phyloP scores from a whole-genome alignment of 805 yeast genomes.

The Candida caryicola region DNA sequence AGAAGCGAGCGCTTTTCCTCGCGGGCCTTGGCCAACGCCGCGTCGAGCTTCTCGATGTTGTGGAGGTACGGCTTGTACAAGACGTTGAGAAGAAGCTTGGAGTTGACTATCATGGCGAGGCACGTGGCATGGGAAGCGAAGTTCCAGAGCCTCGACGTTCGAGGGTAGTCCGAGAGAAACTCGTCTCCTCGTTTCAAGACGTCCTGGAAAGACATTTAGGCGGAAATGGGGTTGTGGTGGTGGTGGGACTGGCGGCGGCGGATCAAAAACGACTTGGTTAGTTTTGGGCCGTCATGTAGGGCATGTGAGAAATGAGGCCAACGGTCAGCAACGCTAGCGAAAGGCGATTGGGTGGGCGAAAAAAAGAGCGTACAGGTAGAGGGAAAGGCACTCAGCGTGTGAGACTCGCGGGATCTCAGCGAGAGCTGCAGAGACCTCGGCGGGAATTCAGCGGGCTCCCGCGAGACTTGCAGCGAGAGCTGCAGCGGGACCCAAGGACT shows the following conservation, averaged over 20 bases:
- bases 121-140: conserved; percentile 67
- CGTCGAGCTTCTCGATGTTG: conserved; percentile 61
- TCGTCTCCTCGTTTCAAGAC: conserved; percentile 74
- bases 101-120: conserved; percentile 56
- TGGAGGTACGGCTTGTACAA: conserved; percentile 63
- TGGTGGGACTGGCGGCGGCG: neutral
- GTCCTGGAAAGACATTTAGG: conserved; percentile 61
- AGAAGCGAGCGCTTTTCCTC: conserved; percentile 69
- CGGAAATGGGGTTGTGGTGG: neutral
- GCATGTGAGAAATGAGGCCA: too few relatives aligned
- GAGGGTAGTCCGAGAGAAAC: conserved; percentile 61
- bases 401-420: too few relatives aligned
- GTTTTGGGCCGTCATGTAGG: too few relatives aligned
- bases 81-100: conserved; percentile 59
- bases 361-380: too few relatives aligned
- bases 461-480: neutral
- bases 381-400: too few relatives aligned
- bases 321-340: too few relatives aligned
- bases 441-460: neutral
- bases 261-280: too few relatives aligned
- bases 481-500: neutral
- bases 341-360: too few relatives aligned
- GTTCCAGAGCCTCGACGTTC: conserved; percentile 61
- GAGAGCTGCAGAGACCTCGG: too few relatives aligned
- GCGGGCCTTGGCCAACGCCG: conserved; percentile 60